Evolutionary conservation across 1,284 basidiomycete genomes (phyloP).

Genomic region (Tremellales sp.): DNA sequence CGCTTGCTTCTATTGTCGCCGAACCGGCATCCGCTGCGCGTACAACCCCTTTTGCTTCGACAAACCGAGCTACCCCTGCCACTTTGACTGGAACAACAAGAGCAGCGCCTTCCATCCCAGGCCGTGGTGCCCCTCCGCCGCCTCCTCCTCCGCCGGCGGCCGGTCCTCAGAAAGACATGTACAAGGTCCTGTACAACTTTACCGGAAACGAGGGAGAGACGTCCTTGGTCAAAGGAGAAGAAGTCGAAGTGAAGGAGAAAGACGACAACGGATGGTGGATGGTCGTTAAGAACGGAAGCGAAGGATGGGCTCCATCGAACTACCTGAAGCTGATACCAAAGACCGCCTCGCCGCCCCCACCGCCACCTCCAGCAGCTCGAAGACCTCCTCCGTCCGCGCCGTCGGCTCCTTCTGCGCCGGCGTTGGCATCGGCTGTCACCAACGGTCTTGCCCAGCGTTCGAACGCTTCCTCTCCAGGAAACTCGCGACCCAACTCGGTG

Average conservation of each 20-base stretch:
- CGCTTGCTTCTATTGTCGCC: constrained; percentile 23
- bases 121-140: constrained; percentile 52
- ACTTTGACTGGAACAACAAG: constrained; percentile 27
- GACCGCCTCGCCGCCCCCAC: constrained; percentile 66
- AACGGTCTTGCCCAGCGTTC: constrained; percentile 46
- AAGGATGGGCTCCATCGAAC: constrained; percentile 95
- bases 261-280: constrained; percentile 76
- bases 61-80: constrained; percentile 30
- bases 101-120: constrained; percentile 45
- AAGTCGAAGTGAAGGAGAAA: constrained; percentile 89
- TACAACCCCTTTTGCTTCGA: constrained; percentile 25
- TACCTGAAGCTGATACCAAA: constrained; percentile 68
- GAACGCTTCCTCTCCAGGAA: constrained; percentile 52
- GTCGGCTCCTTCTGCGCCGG: constrained; percentile 47
- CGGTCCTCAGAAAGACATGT: constrained; percentile 67
- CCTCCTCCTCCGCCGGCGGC: constrained; percentile 56
- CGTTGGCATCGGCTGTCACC: constrained; percentile 53
- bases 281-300: constrained; percentile 74
- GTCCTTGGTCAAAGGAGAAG: constrained; percentile 80
- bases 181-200: constrained; percentile 84
- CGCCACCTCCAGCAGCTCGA: constrained; percentile 56
- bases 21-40: constrained; percentile 34
- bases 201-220: constrained; percentile 89
- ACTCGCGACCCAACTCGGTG: constrained; percentile 55
- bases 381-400: constrained; percentile 49